Evolutionary conservation across 306 rosid genomes (phyloP).

Genomic region (Castanea sativa): DNA sequence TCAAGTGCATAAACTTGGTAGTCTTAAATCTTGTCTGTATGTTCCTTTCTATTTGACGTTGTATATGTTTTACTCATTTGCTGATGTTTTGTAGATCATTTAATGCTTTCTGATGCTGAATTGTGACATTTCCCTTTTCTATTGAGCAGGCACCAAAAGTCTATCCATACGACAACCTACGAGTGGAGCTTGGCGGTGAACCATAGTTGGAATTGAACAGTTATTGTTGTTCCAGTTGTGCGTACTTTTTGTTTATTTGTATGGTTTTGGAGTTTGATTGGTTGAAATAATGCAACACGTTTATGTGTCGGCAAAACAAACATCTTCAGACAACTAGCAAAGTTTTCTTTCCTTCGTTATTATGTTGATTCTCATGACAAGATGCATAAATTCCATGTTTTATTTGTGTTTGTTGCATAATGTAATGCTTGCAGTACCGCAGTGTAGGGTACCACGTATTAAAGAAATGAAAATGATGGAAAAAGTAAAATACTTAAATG

Average conservation of each 20-base stretch:
- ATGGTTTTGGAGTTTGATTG: conserved; percentile 20
- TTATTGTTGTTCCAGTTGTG: conserved; percentile 37
- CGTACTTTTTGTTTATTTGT: conserved; percentile 28
- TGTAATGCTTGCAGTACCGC: neutral
- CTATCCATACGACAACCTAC: conserved; percentile 83
- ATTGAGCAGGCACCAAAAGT: conserved; percentile 77
- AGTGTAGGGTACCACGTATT: neutral
- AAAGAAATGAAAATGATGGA: neutral
- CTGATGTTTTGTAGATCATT: neutral
- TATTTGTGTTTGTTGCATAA: neutral
- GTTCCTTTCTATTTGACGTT: neutral
- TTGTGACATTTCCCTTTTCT: conserved; percentile 1
- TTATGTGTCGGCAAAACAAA: conserved; percentile 24
- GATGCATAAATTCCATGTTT: neutral
- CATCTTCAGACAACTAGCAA: conserved; percentile 13
- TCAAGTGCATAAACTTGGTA: neutral
- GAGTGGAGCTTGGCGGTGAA: conserved; percentile 92
- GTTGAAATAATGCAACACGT: conserved; percentile 34
- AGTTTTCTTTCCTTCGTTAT: neutral
- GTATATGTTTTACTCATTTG: neutral
- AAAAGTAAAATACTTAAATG: neutral
- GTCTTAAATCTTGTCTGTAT: neutral
- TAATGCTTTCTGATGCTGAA: conserved; percentile 12
- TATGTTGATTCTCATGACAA: neutral
- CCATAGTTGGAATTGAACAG: conserved; percentile 45